Evolutionary conservation across 1,284 basidiomycete genomes (phyloP).

Genomic region (Rhodotorula sp.): DNA sequence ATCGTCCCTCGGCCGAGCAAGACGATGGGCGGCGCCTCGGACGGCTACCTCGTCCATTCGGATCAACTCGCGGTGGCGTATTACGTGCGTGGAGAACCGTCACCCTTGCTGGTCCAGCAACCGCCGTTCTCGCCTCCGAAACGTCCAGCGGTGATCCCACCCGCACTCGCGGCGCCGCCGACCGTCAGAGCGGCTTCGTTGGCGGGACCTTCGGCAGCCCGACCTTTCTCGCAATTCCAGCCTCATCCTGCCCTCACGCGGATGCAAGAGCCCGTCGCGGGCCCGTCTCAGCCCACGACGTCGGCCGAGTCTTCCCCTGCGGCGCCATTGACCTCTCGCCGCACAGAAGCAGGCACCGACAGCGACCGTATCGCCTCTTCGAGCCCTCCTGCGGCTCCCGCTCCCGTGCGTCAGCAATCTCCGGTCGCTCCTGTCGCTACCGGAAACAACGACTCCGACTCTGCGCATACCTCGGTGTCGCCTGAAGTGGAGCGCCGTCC

Average conservation of each 20-base stretch:
- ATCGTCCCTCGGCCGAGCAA: slow-evolving; percentile 16
- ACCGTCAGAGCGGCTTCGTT: too few species aligned
- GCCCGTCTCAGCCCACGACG: background rate
- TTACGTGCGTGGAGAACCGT: slow-evolving; percentile 9
- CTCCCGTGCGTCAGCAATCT: background rate
- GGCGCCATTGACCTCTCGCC: background rate
- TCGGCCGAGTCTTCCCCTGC: slow-evolving; percentile 2
- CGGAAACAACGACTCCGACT: background rate
- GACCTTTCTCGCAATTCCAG: slow-evolving; percentile 1
- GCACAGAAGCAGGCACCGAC: background rate
- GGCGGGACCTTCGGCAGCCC: background rate
- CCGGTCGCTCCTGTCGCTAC: background rate
- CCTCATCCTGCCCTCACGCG: slow-evolving; percentile 2
- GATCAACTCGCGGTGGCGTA: slow-evolving; percentile 27
- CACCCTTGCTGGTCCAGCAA: background rate
- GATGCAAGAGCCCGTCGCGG: background rate
- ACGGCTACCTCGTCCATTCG: slow-evolving; percentile 19
- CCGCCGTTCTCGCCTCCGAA: background rate
- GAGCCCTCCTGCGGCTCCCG: background rate
- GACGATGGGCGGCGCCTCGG: background rate
- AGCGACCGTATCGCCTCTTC: background rate
- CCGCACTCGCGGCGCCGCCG: background rate
- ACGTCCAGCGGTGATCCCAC: too few species aligned
- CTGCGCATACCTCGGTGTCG: background rate
- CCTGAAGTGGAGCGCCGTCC: slow-evolving; percentile 3